These are phyloP conservation scores for Neurospora intermedia DNA, from an alignment of 495 filamentous ascomycete genomes.

Conservation along the genomic window DNA sequence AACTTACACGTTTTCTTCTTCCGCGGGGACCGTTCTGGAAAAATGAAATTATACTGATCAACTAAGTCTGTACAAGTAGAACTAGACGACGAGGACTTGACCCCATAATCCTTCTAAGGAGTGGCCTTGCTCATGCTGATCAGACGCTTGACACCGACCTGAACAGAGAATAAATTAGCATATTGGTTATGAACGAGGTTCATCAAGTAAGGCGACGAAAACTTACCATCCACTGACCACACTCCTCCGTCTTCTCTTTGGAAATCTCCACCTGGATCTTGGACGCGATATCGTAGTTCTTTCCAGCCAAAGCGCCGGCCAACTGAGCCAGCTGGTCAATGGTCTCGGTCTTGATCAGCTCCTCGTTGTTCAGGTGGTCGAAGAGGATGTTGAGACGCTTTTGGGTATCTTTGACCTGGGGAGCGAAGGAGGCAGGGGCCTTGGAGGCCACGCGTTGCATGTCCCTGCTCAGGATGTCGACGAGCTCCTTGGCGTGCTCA, in stretches of 20 bases:
- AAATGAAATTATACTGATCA: neutral
- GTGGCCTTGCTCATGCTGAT: constrained; percentile 86
- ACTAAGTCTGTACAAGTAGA: neutral
- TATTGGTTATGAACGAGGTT: neutral
- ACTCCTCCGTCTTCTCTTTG: constrained; percentile 72
- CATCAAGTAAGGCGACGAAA: neutral
- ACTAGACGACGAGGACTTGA: neutral
- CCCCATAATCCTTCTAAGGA: constrained; percentile 20
- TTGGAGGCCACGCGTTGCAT: constrained; percentile 78
- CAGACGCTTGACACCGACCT: constrained; percentile 87
- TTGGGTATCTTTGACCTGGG: constrained; percentile 84
- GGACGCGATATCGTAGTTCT: constrained; percentile 66
- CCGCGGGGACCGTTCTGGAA: neutral
- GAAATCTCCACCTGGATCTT: constrained; percentile 73
- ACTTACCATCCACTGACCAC: constrained; percentile 93
- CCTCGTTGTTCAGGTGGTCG: constrained; percentile 92
- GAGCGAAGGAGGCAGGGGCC: constrained; percentile 70
- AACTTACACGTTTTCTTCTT: neutral
- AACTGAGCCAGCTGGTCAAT: constrained; percentile 52
- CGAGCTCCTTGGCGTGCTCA: constrained; percentile 58
- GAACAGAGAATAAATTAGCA: constrained; percentile 2
- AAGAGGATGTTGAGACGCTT: constrained; percentile 85
- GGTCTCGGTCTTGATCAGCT: constrained; percentile 75
- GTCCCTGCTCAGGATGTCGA: constrained; percentile 69
- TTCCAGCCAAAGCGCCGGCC: constrained; percentile 53